Conservation (phyloP, 495 filamentous ascomycete genomes). For the Trichocladium antarcticum region DNA sequence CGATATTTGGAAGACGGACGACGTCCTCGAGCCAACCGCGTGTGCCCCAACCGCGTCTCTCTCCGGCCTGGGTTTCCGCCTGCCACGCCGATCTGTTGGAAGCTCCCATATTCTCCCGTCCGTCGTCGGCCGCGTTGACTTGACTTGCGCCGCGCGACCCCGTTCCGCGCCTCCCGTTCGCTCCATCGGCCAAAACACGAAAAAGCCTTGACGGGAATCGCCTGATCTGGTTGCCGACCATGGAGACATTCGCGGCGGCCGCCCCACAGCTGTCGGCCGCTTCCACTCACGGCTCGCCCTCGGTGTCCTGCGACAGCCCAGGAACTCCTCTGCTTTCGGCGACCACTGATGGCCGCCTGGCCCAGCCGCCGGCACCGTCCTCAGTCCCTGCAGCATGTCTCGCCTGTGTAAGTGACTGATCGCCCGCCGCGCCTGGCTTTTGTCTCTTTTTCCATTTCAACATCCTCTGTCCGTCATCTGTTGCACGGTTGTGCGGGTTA, state of each 20-base stretch:
- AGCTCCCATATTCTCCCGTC: neutral
- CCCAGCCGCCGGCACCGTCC: conserved; percentile 24
- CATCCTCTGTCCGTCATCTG: neutral
- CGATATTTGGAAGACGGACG: no score
- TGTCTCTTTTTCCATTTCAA: conserved; percentile 6
- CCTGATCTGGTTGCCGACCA: conserved; percentile 20
- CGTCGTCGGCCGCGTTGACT: neutral
- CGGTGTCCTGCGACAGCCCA: conserved; percentile 24
- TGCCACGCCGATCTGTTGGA: neutral
- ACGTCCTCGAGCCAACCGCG: neutral
- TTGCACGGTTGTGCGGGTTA: conserved; percentile 2
- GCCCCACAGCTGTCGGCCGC: conserved; percentile 24
- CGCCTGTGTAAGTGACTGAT: conserved; percentile 34
- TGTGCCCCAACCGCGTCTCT: neutral
- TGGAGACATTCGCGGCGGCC: conserved; percentile 25
- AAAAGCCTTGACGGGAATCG: conserved; percentile 2
- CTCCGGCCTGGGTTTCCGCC: neutral
- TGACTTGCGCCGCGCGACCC: neutral
- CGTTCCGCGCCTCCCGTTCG: neutral
- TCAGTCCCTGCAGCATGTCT: conserved; percentile 40
- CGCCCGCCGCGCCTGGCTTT: conserved; percentile 13
- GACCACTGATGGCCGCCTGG: conserved; percentile 23
- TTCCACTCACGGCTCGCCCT: conserved; percentile 25
- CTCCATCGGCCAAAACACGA: neutral
- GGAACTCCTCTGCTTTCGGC: conserved; percentile 18